Percentiles rank a stretch among this genome's conserved stretches.
These are phyloP conservation scores for Entomortierella chlamydospora DNA, from an alignment of 192 early-diverging fungal genomes.

Conservation along the genomic window DNA sequence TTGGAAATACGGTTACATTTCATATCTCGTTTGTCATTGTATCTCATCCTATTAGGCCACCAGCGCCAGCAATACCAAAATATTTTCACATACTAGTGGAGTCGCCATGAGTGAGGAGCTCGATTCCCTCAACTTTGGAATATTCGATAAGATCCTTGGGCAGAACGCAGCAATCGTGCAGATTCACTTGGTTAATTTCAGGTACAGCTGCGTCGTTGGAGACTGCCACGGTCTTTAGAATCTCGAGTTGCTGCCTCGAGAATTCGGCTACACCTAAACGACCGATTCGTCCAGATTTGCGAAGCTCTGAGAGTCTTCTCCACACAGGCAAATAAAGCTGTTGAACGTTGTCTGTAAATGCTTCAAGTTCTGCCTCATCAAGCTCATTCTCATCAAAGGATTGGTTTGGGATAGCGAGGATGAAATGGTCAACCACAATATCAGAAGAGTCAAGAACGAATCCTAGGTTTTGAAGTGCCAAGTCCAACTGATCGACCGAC, in stretches of 20 bases:
- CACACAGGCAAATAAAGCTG: conserved; percentile 23
- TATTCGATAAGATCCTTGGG: conserved; percentile 57
- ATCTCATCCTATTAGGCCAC: too few species aligned
- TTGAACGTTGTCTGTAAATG: conserved; percentile 9
- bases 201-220: conserved; percentile 34
- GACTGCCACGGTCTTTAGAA: conserved; percentile 30
- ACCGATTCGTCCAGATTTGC: conserved; percentile 37
- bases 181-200: conserved; percentile 58
- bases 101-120: conserved; percentile 59
- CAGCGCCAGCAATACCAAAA: too few species aligned
- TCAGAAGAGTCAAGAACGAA: background rate
- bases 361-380: conserved; percentile 41
- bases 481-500: conserved; percentile 21
- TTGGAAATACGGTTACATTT: background rate
- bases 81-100: conserved; percentile 48
- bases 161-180: conserved; percentile 57
- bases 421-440: conserved; percentile 20
- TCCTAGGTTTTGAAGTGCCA: conserved; percentile 13
- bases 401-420: conserved; percentile 32
- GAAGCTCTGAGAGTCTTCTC: conserved; percentile 38
- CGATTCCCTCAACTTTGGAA: conserved; percentile 55
- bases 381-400: conserved; percentile 34
- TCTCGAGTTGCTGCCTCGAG: conserved; percentile 34
- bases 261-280: conserved; percentile 62
- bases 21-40: too few species aligned